phyloP scores from a whole-genome alignment of 306 rosid species.

The Cucumis cinereus region DNA sequence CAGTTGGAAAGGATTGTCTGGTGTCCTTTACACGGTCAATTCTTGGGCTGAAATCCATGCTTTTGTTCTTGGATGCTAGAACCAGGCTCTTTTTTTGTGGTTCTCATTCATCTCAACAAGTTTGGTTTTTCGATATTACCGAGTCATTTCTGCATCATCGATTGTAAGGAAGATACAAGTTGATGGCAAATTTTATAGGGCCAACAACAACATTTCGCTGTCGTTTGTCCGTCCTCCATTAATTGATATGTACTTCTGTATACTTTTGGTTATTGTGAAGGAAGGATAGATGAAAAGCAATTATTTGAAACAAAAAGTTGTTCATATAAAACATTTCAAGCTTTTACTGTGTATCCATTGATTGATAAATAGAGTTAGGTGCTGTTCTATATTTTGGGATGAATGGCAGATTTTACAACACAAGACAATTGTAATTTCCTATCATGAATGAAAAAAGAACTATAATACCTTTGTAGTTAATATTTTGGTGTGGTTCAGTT shows the following conservation, averaged over 20 bases:
- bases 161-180: conserved; percentile 9
- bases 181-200: conserved; percentile 8
- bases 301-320: conserved; percentile 20
- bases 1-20: conserved; percentile 68
- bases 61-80: conserved; percentile 81
- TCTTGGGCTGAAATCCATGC: conserved; percentile 99
- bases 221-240: neutral
- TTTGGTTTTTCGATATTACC: conserved; percentile 8
- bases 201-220: neutral
- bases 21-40: conserved; percentile 74
- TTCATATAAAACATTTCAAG: conserved; percentile 24
- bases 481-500: neutral
- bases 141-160: conserved; percentile 10
- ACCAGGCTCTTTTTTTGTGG: conserved; percentile 3
- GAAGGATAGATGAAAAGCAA: neutral
- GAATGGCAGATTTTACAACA: conserved; percentile 22
- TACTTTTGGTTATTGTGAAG: neutral
- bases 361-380: conserved; percentile 12
- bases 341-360: conserved; percentile 9
- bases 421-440: conserved; percentile 21
- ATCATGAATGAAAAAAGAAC: neutral
- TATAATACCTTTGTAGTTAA: neutral
- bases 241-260: neutral
- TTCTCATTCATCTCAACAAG: neutral
- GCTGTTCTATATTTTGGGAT: conserved; percentile 28